These are phyloP conservation scores for Hebeloma cylindrosporum DNA, from an alignment of 768 basidiomycete species.

Conservation along the genomic window DNA sequence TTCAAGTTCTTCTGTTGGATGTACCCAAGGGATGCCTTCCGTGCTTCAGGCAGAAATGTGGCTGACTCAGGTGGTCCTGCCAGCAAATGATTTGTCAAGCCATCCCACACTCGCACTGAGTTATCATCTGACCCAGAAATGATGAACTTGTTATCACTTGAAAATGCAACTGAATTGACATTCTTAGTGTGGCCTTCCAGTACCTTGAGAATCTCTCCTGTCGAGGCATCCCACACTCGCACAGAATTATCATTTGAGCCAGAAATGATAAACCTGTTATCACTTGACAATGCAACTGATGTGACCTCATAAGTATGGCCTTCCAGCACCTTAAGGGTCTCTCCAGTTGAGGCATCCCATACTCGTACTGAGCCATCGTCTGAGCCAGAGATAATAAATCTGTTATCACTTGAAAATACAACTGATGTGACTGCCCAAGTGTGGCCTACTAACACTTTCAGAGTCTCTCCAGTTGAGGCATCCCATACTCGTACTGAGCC, in stretches of 20 bases:
- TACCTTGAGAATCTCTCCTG: background rate
- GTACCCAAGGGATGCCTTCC: too few relatives aligned
- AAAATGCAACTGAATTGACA: background rate
- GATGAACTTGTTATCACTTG: background rate
- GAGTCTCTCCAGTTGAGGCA: too few relatives aligned
- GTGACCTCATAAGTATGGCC: background rate
- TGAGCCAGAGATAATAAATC: background rate
- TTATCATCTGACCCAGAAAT: background rate
- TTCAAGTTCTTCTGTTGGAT: too few relatives aligned
- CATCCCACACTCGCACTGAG: background rate
- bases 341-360: background rate
- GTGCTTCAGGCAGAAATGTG: too few relatives aligned
- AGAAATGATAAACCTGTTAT: background rate
- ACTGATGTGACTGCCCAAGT: too few relatives aligned
- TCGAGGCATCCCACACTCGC: background rate
- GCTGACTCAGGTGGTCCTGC: too few relatives aligned
- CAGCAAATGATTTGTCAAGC: too few relatives aligned
- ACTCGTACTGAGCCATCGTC: background rate
- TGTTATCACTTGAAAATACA: background rate
- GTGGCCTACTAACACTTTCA: too few relatives aligned
- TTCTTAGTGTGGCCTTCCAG: background rate
- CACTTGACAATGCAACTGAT: background rate
- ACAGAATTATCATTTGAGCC: background rate
- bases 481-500: too few relatives aligned
- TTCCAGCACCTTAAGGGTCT: background rate